Evolutionary conservation across 352 stramenopile species (phyloP), one percentile per base, ranked within the genome.

Genomic region (Lagenidium sp.): DNA sequence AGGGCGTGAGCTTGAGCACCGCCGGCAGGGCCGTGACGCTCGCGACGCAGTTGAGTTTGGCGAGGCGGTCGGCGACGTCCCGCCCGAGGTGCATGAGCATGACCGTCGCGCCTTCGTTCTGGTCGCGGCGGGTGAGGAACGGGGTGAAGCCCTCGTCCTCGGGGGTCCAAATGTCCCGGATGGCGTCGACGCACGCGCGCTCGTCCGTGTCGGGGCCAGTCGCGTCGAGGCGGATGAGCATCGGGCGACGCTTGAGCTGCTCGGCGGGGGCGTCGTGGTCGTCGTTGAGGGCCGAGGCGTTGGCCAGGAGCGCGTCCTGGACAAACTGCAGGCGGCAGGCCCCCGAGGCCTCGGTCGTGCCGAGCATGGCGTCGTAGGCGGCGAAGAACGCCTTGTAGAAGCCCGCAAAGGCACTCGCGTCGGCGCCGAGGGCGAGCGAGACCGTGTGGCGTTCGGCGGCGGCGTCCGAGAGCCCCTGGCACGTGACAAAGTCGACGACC

Each of bases 1-100:
- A 85, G 22, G 73, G 73, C 54, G 69, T 85, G 40, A 85, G 69
- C 52, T 85, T 85, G 40, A 85, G 56, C 59, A 85, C 75, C 0
- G 73, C 58, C 10, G 73, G 73, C 24, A 85, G 31, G 5, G 65
- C 48, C 3, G 68, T 77, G 18, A 82, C 74, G 34, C 60, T 72
- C 15, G 57, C 44, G 4, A 86, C 50, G 24, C 74, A 86, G 3
- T 60, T 49, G 11, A 84, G 45, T 12, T 65, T 63, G 1, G 77
- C 31, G 8, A 86, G 63, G 2, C 46, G 29, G 19, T 86, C 63
- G 8, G 60, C 74, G 0, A 72, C 39, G 0, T 40, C 41, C 11
- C 64, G 55, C 56, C 50, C 65, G 41, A 84, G 56, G 44, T 86
- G 74, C 6, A 84, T 44, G 18, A 86, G 41, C 56, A 86, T 62